Evolutionary conservation across 257 asterid species (phyloP).

Genomic region (Fraxinus pennsylvanica): DNA sequence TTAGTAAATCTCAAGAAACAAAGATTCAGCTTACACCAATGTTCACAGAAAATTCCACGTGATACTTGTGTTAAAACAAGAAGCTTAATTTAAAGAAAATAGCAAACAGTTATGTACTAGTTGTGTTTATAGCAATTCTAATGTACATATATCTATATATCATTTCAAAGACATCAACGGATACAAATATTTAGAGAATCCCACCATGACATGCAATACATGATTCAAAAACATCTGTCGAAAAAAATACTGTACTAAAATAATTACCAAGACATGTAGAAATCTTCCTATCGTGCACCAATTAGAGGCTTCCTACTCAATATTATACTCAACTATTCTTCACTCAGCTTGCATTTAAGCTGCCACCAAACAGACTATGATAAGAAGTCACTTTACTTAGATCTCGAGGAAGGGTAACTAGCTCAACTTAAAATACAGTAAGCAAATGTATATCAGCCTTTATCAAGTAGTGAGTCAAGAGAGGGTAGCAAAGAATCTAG

Average conservation of each 20-base stretch:
- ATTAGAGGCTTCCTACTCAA: constrained; percentile 5
- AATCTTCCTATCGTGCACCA: background rate
- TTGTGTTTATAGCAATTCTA: background rate
- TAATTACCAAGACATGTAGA: background rate
- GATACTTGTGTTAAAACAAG: constrained; percentile 1
- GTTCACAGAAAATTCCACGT: background rate
- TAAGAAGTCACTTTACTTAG: background rate
- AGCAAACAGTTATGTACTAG: background rate
- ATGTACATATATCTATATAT: constrained; percentile 6
- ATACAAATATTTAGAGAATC: background rate
- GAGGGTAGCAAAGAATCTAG: background rate
- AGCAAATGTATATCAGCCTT: background rate
- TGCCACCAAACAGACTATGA: background rate
- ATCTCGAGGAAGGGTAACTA: background rate
- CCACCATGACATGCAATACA: background rate
- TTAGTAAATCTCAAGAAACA: background rate
- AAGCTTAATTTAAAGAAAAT: background rate
- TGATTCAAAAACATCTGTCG: background rate
- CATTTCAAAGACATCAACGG: constrained; percentile 1
- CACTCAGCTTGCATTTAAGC: background rate
- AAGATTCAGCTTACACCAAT: constrained; percentile 3
- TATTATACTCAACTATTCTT: background rate
- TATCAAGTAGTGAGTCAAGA: background rate
- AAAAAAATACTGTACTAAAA: background rate
- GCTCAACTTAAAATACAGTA: background rate